Base-by-base conservation (phyloP, 129 eudicot genomes). In the Artemisia annua region DNA sequence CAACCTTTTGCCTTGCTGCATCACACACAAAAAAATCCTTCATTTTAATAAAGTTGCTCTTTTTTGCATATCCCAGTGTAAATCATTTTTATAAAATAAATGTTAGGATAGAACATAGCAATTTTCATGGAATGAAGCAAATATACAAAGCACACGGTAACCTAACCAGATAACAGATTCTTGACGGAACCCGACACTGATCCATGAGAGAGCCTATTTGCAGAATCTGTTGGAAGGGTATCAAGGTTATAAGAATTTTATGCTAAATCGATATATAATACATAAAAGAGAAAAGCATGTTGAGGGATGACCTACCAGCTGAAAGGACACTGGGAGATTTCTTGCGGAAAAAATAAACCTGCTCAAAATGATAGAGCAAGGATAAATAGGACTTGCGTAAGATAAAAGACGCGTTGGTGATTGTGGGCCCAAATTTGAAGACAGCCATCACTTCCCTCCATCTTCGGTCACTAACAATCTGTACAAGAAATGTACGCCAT, bases 321-420 rank as follows among this genome's bases (percentile, higher is more conserved):
- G 70, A 60, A 53, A 72, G 18, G 53, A 69, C 20, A 7, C 81
- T 48, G 64, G 87, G 89, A 26, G 67, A 78, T 78, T 78, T 76
- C 74, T 82, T 92, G 62, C 88, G 85, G 55, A 92, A 87, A 80
- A 79, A 92, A 79, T 89, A 92, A 67, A 86, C 98, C 80, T 92
- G 96, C 88, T 92, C 98, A 70, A 92, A 92, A 71, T 92, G 95
- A 84, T 87, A 89, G 50, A 92, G 98, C 85, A 89, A 71, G 0
- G 98, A 89, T 16, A 84, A 76, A 75, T 92, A 92, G 70, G 84
- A 78, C 73, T 84, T 92, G 72, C 95, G 85, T 51, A 92, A 74
- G 69, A 84, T 84, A 75, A 87, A 92, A 19, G 96, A 92, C 65
- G 88, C 91, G 69, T 85, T 90, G 18, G 96, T 89, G 16, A 89